Percentiles rank a stretch among this genome's conserved stretches.
phyloP scores from a whole-genome alignment of 1,139 yeast species.

The Hansenula anomala region DNA sequence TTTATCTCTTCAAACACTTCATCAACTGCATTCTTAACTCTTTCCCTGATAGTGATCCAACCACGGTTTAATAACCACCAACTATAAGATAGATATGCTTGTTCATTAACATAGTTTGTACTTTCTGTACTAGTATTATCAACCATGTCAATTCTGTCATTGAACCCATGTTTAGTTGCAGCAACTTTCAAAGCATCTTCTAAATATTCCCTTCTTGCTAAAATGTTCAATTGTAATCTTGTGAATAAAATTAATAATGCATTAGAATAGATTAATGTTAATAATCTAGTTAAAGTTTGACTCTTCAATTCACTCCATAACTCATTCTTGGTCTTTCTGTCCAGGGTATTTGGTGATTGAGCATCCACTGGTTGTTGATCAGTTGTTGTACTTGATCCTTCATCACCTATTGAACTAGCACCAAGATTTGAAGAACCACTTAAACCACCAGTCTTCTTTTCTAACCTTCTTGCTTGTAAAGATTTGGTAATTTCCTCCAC shows the following conservation, averaged over 20 bases:
- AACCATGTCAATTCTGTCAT: constrained; percentile 10
- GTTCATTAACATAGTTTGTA: constrained; percentile 56
- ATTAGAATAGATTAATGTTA: constrained; percentile 66
- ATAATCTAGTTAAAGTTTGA: constrained; percentile 67
- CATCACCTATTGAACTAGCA: constrained; percentile 9
- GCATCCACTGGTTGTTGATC: constrained; percentile 13
- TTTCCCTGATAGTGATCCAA: constrained; percentile 54
- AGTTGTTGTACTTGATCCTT: constrained; percentile 11
- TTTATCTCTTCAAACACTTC: constrained; percentile 58
- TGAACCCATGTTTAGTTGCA: constrained; percentile 29
- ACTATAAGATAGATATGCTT: constrained; percentile 78
- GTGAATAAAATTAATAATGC: constrained; percentile 72
- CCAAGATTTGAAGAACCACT: background rate
- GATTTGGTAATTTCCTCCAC: constrained; percentile 74
- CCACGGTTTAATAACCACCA: constrained; percentile 96
- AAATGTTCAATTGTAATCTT: constrained; percentile 78
- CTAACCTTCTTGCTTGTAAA: constrained; percentile 54
- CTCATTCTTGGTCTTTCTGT: constrained; percentile 58
- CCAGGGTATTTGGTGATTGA: constrained; percentile 20
- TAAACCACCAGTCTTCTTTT: constrained; percentile 17
- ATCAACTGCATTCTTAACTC: constrained; percentile 54
- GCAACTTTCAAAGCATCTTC: constrained; percentile 75
- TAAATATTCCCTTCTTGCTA: constrained; percentile 82
- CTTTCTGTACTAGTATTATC: constrained; percentile 18
- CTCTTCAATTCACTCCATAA: constrained; percentile 83